Evolutionary conservation across 148 eudicot genomes (phyloP).

Genomic region (Rhododendron williamsianum): DNA sequence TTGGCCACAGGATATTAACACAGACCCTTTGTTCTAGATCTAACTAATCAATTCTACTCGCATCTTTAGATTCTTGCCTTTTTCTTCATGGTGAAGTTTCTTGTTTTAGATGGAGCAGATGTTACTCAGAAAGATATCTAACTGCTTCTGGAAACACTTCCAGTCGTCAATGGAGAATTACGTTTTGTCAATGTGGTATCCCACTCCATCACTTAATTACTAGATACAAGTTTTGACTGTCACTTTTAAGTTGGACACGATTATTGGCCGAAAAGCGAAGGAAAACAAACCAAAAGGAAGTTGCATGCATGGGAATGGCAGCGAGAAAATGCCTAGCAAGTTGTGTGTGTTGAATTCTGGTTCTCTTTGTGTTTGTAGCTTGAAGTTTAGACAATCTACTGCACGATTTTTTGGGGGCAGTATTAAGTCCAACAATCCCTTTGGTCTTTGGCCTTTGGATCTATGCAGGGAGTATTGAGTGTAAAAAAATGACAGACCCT

Average conservation of each 20-base stretch:
- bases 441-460: background rate
- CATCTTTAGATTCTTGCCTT: background rate
- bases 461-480: background rate
- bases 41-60: background rate
- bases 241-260: background rate
- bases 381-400: background rate
- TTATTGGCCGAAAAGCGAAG: background rate
- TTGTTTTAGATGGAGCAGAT: background rate
- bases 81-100: background rate
- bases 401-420: background rate
- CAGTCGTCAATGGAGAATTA: background rate
- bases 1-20: background rate
- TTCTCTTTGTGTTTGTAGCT: background rate
- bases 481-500: background rate
- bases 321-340: background rate
- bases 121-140: background rate
- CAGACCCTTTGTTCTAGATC: background rate
- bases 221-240: background rate
- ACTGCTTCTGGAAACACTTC: background rate
- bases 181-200: background rate
- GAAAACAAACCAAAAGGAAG: background rate
- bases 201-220: background rate
- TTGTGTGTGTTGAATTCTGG: background rate
- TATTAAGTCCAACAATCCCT: background rate
- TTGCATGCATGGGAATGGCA: background rate